Percentiles rank a stretch among this genome's conserved stretches.
phyloP scores from a whole-genome alignment of 805 yeast genomes.

The Candida boidinii region DNA sequence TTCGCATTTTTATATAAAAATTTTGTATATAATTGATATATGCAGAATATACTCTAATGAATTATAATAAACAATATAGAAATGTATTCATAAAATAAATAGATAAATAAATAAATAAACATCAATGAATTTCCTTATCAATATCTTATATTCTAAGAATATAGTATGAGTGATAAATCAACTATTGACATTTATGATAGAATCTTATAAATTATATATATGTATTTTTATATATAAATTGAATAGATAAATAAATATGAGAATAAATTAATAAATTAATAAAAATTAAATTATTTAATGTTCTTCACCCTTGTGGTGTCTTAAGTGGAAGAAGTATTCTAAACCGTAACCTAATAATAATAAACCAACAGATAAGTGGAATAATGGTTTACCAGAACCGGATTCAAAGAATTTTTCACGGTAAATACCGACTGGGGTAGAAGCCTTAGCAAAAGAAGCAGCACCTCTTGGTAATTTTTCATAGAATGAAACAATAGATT shows the following conservation, averaged over 20 bases:
- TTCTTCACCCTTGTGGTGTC: conserved; percentile 46
- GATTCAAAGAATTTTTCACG: conserved; percentile 80
- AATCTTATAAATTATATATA: too few species aligned
- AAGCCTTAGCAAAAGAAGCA: conserved; percentile 67
- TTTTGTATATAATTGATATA: too few species aligned
- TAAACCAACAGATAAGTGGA: conserved; percentile 66
- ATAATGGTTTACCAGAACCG: conserved; percentile 75
- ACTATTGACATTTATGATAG: too few species aligned
- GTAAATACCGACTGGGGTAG: conserved; percentile 67
- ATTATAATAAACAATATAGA: too few species aligned
- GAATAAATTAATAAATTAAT: background rate
- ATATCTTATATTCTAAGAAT: too few species aligned
- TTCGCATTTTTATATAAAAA: too few species aligned
- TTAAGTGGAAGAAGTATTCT: conserved; percentile 88
- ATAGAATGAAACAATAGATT: conserved; percentile 91
- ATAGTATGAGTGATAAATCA: too few species aligned
- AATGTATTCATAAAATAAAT: too few species aligned
- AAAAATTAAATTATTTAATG: conserved; percentile 19
- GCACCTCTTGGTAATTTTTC: conserved; percentile 92
- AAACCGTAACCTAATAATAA: conserved; percentile 76
- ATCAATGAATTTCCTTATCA: too few species aligned
- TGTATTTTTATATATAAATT: conserved; percentile 6
- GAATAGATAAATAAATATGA: conserved; percentile 7
- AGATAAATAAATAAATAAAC: too few species aligned
- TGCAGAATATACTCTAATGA: too few species aligned